These are phyloP conservation scores for Botryococcus braunii DNA, from an alignment of 163 green algal genomes.

Conservation along the genomic window DNA sequence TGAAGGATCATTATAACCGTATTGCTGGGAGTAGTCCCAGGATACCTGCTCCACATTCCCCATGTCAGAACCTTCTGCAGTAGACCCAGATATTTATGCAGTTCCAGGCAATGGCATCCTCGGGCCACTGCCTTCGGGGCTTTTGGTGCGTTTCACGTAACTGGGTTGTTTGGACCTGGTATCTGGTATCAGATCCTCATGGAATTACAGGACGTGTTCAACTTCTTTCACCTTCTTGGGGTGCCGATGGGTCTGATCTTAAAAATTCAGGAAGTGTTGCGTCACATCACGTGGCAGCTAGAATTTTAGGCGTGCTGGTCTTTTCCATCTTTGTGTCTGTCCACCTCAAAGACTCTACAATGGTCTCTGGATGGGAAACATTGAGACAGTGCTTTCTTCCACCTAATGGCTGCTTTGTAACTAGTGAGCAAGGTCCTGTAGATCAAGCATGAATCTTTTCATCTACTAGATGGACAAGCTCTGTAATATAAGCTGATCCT, in stretches of 20 bases:
- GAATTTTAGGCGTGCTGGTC: conserved; percentile 21
- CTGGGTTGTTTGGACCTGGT: conserved; percentile 15
- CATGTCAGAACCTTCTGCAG: too few species aligned
- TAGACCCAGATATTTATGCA: too few species aligned
- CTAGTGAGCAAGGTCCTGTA: conserved; percentile 41
- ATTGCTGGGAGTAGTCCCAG: too few species aligned
- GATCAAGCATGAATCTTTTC: conserved; percentile 58
- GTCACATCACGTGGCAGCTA: conserved; percentile 16
- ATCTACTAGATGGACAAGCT: conserved; percentile 51
- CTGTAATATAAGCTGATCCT: conserved; percentile 48
- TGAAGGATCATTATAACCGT: too few species aligned
- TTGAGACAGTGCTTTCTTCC: conserved; percentile 19
- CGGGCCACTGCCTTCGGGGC: too few species aligned
- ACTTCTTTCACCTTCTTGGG: conserved; percentile 14
- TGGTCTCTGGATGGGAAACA: conserved; percentile 18
- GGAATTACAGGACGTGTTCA: conserved; percentile 18
- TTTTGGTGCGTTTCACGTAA: conserved; percentile 18
- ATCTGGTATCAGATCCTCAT: conserved; percentile 18
- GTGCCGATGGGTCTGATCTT: conserved; percentile 11
- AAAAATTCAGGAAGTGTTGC: conserved; percentile 13
- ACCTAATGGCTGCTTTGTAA: conserved; percentile 45
- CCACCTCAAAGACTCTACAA: conserved; percentile 22
- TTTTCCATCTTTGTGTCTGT: conserved; percentile 22
- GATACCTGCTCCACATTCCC: too few species aligned
- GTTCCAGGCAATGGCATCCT: too few species aligned